phyloP scores from a whole-genome alignment of 805 yeast genomes.

The Scheffersomyces stipitis region DNA sequence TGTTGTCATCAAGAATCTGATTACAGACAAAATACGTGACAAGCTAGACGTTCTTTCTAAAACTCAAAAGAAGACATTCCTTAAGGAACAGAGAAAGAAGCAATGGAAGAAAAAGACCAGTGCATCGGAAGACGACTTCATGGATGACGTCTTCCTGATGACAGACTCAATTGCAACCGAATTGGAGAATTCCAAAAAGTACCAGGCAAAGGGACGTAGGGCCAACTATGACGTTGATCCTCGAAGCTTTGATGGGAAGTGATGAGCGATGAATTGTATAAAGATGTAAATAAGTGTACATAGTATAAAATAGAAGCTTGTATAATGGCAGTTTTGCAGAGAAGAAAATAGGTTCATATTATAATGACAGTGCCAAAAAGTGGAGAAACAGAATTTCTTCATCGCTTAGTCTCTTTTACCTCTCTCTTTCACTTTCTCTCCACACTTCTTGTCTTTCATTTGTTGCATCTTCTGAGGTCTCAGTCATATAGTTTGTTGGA shows the following conservation, averaged over 20 bases:
- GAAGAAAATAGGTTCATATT: too few relatives aligned
- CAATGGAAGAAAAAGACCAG: conserved; percentile 32
- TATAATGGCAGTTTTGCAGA: too few relatives aligned
- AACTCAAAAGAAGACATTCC: conserved; percentile 37
- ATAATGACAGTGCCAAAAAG: too few relatives aligned
- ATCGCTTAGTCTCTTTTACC: too few relatives aligned
- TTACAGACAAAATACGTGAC: conserved; percentile 30
- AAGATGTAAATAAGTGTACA: conserved; percentile 2
- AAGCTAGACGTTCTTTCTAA: conserved; percentile 36
- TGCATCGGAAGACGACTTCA: conserved; percentile 23
- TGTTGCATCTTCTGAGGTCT: too few relatives aligned
- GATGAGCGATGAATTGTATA: background rate
- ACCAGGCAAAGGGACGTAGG: conserved; percentile 30
- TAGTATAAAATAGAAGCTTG: too few relatives aligned
- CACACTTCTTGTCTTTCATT: too few relatives aligned
- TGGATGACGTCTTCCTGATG: conserved; percentile 24
- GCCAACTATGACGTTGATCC: conserved; percentile 24
- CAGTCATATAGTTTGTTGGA: too few relatives aligned
- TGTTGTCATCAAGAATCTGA: conserved; percentile 27
- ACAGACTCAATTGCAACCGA: conserved; percentile 29
- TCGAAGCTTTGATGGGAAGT: conserved; percentile 7
- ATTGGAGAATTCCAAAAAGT: conserved; percentile 32
- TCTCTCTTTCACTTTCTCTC: too few relatives aligned
- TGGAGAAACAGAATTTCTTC: too few relatives aligned
- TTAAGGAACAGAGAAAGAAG: conserved; percentile 35